Conservation (phyloP, 257 asterid genomes). For the Przewalskia tangutica region DNA sequence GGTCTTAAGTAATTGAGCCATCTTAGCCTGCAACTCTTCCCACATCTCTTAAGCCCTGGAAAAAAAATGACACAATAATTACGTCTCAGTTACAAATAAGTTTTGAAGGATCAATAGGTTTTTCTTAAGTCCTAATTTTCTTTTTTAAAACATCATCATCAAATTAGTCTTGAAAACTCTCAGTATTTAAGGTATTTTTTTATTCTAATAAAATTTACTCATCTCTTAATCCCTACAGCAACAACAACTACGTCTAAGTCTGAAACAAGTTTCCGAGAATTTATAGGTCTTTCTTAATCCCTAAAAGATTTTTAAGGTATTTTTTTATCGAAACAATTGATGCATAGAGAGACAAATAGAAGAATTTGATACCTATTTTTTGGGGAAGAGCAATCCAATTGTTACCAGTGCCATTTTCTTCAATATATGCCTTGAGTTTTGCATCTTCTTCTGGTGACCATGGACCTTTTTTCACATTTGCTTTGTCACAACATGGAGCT, state of each 20-base stretch:
- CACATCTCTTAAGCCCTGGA: conserved; percentile 88
- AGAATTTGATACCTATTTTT: conserved; percentile 50
- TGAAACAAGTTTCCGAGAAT: not conserved
- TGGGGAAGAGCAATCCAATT: conserved; percentile 99
- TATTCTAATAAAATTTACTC: not conserved
- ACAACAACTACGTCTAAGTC: not conserved
- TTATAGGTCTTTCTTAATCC: not conserved
- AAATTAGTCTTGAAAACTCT: not conserved
- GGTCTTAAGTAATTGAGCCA: conserved; percentile 93
- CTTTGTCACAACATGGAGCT: conserved; percentile 99
- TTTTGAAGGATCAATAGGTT: not conserved
- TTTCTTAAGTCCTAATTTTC: not conserved
- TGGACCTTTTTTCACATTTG: conserved; percentile 90
- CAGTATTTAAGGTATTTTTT: not conserved
- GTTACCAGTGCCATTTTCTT: conserved; percentile 67
- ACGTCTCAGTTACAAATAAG: not conserved
- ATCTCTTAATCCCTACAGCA: not conserved
- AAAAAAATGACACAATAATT: not conserved
- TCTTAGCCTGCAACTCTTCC: conserved; percentile 90
- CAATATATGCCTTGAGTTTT: conserved; percentile 73
- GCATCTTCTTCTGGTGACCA: conserved; percentile 99
- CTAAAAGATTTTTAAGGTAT: not conserved
- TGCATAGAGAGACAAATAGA: not conserved
- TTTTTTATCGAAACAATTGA: not conserved
- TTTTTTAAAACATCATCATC: not conserved